These are phyloP conservation scores for Fusarium ramigenum DNA, from an alignment of 2,329 filamentous ascomycete species.

Conservation along the genomic window DNA sequence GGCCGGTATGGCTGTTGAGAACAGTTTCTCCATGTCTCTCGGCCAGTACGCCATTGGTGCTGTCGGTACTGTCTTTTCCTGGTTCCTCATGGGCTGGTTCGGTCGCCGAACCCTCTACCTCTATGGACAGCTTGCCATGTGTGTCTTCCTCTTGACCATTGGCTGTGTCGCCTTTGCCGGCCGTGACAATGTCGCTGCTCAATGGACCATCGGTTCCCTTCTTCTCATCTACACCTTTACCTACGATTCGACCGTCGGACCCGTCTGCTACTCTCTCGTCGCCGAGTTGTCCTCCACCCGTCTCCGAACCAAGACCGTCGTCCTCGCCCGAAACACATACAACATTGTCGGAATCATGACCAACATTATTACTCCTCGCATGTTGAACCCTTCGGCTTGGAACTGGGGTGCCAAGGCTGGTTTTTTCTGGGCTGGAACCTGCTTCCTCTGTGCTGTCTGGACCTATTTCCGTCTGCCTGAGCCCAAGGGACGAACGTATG, in stretches of 20 bases:
- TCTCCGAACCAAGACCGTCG: slow-evolving; percentile 57
- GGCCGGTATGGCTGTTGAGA: slow-evolving; percentile 51
- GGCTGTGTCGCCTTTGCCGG: slow-evolving; percentile 65
- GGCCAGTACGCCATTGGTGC: slow-evolving; percentile 56
- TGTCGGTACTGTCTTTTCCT: slow-evolving; percentile 57
- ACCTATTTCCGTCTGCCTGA: slow-evolving; percentile 64
- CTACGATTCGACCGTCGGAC: slow-evolving; percentile 52
- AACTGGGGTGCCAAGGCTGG: slow-evolving; percentile 60
- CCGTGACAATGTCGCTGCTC: slow-evolving; percentile 56
- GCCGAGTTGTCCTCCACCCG: slow-evolving; percentile 59
- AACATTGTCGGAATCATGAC: slow-evolving; percentile 59
- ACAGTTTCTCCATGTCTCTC: slow-evolving; percentile 53
- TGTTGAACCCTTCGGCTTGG: slow-evolving; percentile 58
- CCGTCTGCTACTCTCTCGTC: slow-evolving; percentile 86
- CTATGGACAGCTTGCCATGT: slow-evolving; percentile 59
- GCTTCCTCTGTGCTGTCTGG: slow-evolving; percentile 58
- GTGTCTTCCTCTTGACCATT: slow-evolving; percentile 52
- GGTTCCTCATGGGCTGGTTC: slow-evolving; percentile 54
- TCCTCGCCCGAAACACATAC: slow-evolving; percentile 57
- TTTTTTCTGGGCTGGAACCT: slow-evolving; percentile 57
- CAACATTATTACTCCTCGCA: slow-evolving; percentile 57
- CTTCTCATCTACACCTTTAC: slow-evolving; percentile 56
- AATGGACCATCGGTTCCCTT: slow-evolving; percentile 59
- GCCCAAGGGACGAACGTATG: slow-evolving; percentile 62
- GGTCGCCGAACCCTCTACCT: slow-evolving; percentile 59